Conservation (phyloP, 2,329 filamentous ascomycete genomes). For the Hymenotorrendiella dingleyae region DNA sequence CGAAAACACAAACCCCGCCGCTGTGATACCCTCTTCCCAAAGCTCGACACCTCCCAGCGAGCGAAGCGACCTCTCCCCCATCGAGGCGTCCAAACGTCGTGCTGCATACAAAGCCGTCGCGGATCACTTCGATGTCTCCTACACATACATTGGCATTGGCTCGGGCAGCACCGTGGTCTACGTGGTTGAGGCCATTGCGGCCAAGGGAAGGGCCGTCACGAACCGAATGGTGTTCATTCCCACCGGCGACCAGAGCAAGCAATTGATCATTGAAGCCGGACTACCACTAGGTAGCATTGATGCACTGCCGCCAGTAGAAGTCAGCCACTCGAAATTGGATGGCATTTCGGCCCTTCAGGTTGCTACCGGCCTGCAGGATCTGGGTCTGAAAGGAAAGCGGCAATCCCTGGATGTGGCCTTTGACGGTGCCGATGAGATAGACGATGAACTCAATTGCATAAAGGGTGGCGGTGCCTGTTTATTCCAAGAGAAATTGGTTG, state of each 20-base stretch:
- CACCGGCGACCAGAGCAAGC: constrained; percentile 68
- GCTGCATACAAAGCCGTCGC: constrained; percentile 69
- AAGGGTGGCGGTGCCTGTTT: constrained; percentile 97
- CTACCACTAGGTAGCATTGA: constrained; percentile 57
- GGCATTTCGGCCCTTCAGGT: constrained; percentile 63
- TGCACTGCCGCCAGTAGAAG: constrained; percentile 28
- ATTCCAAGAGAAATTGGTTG: constrained; percentile 96
- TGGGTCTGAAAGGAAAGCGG: constrained; percentile 32
- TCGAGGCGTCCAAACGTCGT: constrained; percentile 69
- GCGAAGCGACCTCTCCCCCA: constrained; percentile 30
- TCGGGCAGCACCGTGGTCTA: constrained; percentile 79
- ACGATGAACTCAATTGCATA: constrained; percentile 91
- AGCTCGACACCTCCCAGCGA: constrained; percentile 13
- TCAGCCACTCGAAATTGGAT: constrained; percentile 19
- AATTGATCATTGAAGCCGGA: constrained; percentile 75
- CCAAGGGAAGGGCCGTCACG: constrained; percentile 48
- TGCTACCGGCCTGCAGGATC: constrained; percentile 38
- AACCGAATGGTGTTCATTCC: constrained; percentile 71
- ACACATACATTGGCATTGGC: constrained; percentile 69
- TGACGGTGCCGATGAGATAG: constrained; percentile 95
- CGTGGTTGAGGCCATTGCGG: constrained; percentile 74
- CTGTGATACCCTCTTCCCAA: constrained; percentile 9
- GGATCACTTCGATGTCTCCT: constrained; percentile 60
- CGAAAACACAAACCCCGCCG: too few relatives aligned
- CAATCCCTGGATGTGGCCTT: constrained; percentile 79